Evolutionary conservation across 2,329 filamentous ascomycete genomes (phyloP).

Genomic region (Cadophora luteo-olivacea): DNA sequence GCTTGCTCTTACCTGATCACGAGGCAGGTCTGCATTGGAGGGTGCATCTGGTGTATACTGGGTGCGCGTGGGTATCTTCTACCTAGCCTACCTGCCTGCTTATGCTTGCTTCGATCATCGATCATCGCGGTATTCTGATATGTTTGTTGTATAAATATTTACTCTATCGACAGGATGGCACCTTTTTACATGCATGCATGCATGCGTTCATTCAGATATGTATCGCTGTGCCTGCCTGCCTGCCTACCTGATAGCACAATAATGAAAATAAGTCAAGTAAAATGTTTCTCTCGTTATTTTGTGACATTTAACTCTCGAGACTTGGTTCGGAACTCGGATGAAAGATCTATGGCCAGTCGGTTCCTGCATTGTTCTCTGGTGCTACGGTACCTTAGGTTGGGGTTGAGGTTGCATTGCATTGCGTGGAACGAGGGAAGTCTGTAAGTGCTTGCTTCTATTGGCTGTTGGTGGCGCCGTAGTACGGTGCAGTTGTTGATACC

Average conservation of each 20-base stretch:
- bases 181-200: conserved; percentile 5
- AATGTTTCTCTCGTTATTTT: too few species aligned
- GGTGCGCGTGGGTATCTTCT: background rate
- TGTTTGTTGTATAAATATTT: conserved; percentile 14
- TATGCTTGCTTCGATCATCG: background rate
- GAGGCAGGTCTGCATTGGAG: background rate
- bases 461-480: background rate
- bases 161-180: background rate
- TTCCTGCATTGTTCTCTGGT: too few species aligned
- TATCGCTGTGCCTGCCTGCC: too few species aligned
- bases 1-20: background rate
- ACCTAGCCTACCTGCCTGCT: background rate
- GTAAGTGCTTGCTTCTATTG: background rate
- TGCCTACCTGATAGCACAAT: too few species aligned
- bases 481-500: too few species aligned
- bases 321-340: too few species aligned
- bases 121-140: conserved; percentile 9
- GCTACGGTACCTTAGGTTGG: too few species aligned
- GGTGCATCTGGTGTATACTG: conserved; percentile 7
- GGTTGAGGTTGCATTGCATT: background rate
- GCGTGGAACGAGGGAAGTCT: too few species aligned
- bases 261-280: too few species aligned
- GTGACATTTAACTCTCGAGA: too few species aligned
- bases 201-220: background rate
- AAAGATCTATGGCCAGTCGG: too few species aligned